These are phyloP conservation scores for Paratinospora sagittata DNA, from an alignment of 164 flowering plant genomes.

Conservation along the genomic window DNA sequence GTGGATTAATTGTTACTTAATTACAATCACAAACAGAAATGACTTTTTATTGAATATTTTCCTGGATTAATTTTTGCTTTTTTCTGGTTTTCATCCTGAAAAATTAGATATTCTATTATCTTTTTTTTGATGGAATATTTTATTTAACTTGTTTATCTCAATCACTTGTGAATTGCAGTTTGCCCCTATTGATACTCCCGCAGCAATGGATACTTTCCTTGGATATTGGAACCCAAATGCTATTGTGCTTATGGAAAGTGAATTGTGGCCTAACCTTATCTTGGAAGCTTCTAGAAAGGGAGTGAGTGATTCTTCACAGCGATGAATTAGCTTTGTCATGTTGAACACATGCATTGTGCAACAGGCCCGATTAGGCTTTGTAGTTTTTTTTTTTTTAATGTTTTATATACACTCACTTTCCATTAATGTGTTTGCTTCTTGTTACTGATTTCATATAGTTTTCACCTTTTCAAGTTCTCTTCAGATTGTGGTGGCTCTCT, in stretches of 20 bases:
- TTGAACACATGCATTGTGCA: background rate
- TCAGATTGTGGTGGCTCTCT: conserved; percentile 64
- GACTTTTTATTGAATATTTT: no score
- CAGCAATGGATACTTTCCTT: conserved; percentile 65
- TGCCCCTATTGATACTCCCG: conserved; percentile 81
- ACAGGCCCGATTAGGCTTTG: no score
- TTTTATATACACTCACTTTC: no score
- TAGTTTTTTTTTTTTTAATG: no score
- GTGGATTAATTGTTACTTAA: no score
- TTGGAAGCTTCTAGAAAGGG: conserved; percentile 63
- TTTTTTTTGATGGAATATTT: background rate
- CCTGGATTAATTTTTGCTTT: no score
- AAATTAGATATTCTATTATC: background rate
- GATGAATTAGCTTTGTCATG: background rate
- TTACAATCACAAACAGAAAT: no score
- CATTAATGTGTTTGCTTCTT: background rate
- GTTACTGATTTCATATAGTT: conserved; percentile 10
- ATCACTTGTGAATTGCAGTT: conserved; percentile 39
- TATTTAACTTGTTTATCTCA: background rate
- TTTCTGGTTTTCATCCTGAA: no score
- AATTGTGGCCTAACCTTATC: conserved; percentile 95
- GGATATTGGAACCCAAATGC: conserved; percentile 83
- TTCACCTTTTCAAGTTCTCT: conserved; percentile 15
- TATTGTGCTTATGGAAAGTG: conserved; percentile 71
- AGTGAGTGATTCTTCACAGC: conserved; percentile 39